A percentile compares a stretch with the other conserved stretches of the same genome.
phyloP scores from a whole-genome alignment of 208 protist species.

The Acanthamoeba castellanii region DNA sequence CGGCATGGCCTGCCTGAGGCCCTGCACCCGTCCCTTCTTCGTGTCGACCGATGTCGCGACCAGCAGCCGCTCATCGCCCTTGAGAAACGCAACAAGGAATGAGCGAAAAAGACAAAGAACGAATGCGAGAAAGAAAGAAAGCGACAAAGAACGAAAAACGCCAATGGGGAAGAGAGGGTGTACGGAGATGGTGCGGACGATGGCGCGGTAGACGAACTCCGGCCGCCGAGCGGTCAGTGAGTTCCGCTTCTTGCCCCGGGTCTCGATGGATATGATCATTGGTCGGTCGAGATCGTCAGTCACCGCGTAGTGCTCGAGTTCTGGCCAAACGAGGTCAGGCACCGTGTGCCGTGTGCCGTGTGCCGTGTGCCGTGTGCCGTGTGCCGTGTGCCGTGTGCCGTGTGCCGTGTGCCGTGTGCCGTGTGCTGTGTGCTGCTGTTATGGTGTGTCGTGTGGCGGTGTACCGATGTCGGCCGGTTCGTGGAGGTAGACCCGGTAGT shows the following conservation, averaged over 20 bases:
- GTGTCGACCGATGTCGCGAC: not conserved
- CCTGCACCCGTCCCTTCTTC: not conserved
- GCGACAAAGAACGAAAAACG: too few relatives aligned
- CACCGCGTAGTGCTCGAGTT: conserved; percentile 40
- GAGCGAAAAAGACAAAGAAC: too few relatives aligned
- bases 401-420: too few relatives aligned
- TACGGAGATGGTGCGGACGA: conserved; percentile 15
- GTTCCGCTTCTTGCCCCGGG: not conserved
- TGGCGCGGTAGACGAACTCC: conserved; percentile 5
- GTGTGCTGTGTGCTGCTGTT: too few relatives aligned
- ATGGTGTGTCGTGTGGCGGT: not conserved
- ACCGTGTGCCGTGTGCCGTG: too few relatives aligned
- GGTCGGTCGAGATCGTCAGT: conserved; percentile 30
- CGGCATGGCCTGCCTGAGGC: not conserved
- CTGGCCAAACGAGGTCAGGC: too few relatives aligned
- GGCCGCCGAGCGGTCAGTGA: not conserved
- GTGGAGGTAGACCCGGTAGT: conserved; percentile 25
- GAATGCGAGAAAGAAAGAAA: too few relatives aligned
- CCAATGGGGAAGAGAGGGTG: not conserved
- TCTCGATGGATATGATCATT: conserved; percentile 49
- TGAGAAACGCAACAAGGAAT: not conserved
- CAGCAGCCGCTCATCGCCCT: conserved; percentile 31
- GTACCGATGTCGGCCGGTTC: not conserved
- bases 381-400: too few relatives aligned
- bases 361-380: too few relatives aligned